phyloP scores from a whole-genome alignment of 768 basidiomycete species.

The Tricholoma furcatifolium region DNA sequence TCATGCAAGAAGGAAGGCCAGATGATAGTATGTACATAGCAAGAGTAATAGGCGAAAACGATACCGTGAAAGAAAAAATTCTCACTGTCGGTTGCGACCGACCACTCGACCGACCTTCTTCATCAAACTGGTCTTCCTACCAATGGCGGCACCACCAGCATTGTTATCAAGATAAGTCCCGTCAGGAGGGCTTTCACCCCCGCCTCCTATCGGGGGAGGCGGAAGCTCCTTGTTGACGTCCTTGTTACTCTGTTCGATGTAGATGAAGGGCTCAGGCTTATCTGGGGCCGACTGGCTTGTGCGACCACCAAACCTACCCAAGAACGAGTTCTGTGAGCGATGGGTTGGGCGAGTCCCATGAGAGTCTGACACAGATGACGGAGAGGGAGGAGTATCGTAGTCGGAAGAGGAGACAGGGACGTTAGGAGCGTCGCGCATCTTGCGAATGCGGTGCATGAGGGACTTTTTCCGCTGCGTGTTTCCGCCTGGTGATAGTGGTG shows the following conservation, averaged over 20 bases:
- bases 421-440: conserved; percentile 85
- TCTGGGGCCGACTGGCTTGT: conserved; percentile 30
- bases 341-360: conserved; percentile 59
- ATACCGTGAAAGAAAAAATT: background rate
- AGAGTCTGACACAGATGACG: conserved; percentile 33
- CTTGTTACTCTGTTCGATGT: conserved; percentile 65
- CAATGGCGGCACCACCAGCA: conserved; percentile 18
- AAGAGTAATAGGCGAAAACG: background rate
- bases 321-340: conserved; percentile 70
- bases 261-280: conserved; percentile 59
- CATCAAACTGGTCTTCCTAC: conserved; percentile 73
- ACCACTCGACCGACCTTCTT: conserved; percentile 78
- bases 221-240: conserved; percentile 69
- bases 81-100: conserved; percentile 46
- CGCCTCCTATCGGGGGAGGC: conserved; percentile 32
- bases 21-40: conserved; percentile 9
- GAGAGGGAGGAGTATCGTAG: conserved; percentile 41
- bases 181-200: conserved; percentile 21
- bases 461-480: conserved; percentile 75
- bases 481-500: conserved; percentile 44
- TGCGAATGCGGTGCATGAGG: conserved; percentile 84
- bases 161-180: conserved; percentile 51
- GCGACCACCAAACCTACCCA: conserved; percentile 59
- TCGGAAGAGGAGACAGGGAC: conserved; percentile 61
- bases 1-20: background rate